Conservation (phyloP, 1,284 basidiomycete species). For the Cutaneotrichosporon cutaneum region DNA sequence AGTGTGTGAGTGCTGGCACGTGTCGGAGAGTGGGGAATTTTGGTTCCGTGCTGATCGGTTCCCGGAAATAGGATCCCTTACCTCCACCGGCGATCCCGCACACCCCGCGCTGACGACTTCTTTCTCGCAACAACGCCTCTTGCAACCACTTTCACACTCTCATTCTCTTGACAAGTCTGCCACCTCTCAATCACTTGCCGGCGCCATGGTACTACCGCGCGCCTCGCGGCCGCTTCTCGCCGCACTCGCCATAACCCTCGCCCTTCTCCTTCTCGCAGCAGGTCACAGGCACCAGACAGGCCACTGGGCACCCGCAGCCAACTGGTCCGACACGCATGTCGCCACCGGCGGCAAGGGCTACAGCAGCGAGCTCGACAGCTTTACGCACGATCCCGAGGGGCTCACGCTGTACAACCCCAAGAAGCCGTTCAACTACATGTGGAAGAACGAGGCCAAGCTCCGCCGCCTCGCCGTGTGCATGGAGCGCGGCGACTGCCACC, state of each 20-base stretch:
- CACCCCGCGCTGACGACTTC: too few species aligned
- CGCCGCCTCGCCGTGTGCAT: conserved; percentile 18
- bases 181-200: background rate
- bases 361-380: background rate
- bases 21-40: too few species aligned
- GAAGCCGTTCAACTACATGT: conserved; percentile 19
- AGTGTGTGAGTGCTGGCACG: too few species aligned
- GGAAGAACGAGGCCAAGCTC: conserved; percentile 23
- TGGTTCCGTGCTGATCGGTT: too few species aligned
- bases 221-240: background rate
- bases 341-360: background rate
- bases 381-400: background rate
- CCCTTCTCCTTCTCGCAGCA: conserved; percentile 1
- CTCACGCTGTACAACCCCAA: background rate
- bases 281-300: conserved; percentile 4
- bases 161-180: too few species aligned
- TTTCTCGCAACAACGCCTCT: too few species aligned
- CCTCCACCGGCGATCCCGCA: too few species aligned
- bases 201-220: background rate
- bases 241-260: background rate
- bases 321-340: background rate
- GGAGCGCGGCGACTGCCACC: conserved; percentile 15
- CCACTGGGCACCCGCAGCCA: background rate
- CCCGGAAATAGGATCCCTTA: too few species aligned
- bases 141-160: too few species aligned